Evolutionary conservation across 1,139 yeast genomes (phyloP).

Genomic region (Candida sanyaensis): DNA sequence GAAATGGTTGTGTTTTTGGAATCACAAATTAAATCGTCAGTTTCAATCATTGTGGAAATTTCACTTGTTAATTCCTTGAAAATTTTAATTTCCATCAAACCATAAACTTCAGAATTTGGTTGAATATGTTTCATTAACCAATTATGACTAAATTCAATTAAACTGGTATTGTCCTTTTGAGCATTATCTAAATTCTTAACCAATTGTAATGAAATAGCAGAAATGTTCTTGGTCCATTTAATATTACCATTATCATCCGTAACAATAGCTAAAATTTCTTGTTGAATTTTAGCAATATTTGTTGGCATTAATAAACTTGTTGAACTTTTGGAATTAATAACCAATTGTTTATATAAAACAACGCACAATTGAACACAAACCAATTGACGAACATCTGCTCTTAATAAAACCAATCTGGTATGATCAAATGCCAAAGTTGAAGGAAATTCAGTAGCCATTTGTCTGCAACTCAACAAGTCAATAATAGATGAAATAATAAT

Average conservation of each 20-base stretch:
- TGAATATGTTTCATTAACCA: slow-evolving; percentile 88
- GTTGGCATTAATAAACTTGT: slow-evolving; percentile 25
- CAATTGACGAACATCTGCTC: slow-evolving; percentile 85
- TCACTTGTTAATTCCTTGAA: slow-evolving; percentile 51
- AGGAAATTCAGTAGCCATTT: slow-evolving; percentile 83
- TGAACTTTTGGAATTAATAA: slow-evolving; percentile 28
- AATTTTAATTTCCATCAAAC: slow-evolving; percentile 70
- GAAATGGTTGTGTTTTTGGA: slow-evolving; percentile 3
- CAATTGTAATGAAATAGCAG: slow-evolving; percentile 71
- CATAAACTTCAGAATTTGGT: slow-evolving; percentile 79
- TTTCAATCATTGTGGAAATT: slow-evolving; percentile 21
- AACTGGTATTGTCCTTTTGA: slow-evolving; percentile 11
- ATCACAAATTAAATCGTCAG: slow-evolving; percentile 12
- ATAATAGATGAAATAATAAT: slow-evolving; percentile 53
- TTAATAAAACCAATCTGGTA: slow-evolving; percentile 69
- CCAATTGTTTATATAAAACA: slow-evolving; percentile 71
- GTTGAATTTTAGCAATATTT: slow-evolving; percentile 39
- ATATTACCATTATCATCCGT: slow-evolving; percentile 85
- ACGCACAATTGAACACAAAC: slow-evolving; percentile 79
- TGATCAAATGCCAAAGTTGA: slow-evolving; percentile 87
- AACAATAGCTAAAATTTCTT: slow-evolving; percentile 75
- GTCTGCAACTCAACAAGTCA: slow-evolving; percentile 70
- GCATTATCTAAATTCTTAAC: slow-evolving; percentile 41
- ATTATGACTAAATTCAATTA: slow-evolving; percentile 67
- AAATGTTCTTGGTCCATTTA: slow-evolving; percentile 86